Evolutionary conservation across 2,329 filamentous ascomycete species (phyloP).

Genomic region (Setomelanomma holmii): DNA sequence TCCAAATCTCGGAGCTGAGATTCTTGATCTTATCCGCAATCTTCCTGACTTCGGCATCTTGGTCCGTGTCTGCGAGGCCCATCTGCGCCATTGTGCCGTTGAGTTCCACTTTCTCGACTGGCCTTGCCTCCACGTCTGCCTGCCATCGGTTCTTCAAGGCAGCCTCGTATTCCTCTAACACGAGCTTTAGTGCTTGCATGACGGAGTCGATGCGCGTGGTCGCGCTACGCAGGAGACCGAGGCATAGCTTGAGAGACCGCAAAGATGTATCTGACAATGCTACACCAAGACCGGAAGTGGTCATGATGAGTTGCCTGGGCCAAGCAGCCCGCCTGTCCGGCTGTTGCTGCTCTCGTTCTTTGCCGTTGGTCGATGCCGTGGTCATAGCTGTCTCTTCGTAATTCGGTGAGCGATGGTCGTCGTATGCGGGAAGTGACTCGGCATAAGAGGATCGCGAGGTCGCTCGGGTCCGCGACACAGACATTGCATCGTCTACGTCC

Average conservation of each 20-base stretch:
- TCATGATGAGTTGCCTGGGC: slow-evolving; percentile 86
- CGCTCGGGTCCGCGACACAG: slow-evolving; percentile 51
- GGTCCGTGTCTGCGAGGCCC: slow-evolving; percentile 26
- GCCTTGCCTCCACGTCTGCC: slow-evolving; percentile 26
- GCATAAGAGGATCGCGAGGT: slow-evolving; percentile 71
- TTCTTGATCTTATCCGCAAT: slow-evolving; percentile 81
- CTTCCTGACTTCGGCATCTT: slow-evolving; percentile 57
- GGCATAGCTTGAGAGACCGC: slow-evolving; percentile 81
- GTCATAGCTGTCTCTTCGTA: slow-evolving; percentile 67
- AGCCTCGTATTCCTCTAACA: slow-evolving; percentile 81
- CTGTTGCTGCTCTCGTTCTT: slow-evolving; percentile 29
- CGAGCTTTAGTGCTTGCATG: slow-evolving; percentile 74
- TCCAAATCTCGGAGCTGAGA: slow-evolving; percentile 57
- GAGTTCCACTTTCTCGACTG: slow-evolving; percentile 16
- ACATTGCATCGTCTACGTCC: slow-evolving; percentile 57
- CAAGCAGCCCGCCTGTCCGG: slow-evolving; percentile 61
- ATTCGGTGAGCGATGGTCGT: slow-evolving; percentile 76
- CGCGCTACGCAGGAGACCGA: slow-evolving; percentile 80
- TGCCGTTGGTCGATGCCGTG: slow-evolving; percentile 24
- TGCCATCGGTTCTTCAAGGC: slow-evolving; percentile 44
- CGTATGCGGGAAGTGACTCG: slow-evolving; percentile 83
- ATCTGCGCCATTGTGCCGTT: slow-evolving; percentile 25
- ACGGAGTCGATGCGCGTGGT: slow-evolving; percentile 81
- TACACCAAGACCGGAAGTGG: slow-evolving; percentile 87
- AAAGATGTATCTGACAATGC: slow-evolving; percentile 91